Percentiles rank a stretch among this genome's conserved stretches.
Conservation (phyloP, 257 asterid species). For the Mentha longifolia region DNA sequence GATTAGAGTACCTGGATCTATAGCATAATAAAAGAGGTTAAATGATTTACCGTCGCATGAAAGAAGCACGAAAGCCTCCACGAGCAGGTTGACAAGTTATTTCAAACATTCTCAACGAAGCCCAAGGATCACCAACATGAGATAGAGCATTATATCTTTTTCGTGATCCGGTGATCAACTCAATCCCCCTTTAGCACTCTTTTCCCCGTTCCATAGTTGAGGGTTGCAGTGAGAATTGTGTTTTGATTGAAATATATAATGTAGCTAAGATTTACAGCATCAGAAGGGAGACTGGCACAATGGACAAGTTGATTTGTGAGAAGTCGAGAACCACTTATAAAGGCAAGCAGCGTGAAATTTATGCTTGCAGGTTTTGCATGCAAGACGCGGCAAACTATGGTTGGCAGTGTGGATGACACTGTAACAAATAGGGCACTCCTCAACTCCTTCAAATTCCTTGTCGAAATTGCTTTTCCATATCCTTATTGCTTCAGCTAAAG, state of each 20-base stretch:
- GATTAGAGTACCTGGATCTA: background rate
- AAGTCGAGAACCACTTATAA: conserved; percentile 99
- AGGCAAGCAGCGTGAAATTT: conserved; percentile 97
- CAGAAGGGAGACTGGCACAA: conserved; percentile 96
- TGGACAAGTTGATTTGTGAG: conserved; percentile 97
- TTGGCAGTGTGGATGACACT: conserved; percentile 92
- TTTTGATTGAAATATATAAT: background rate
- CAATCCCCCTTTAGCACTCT: background rate
- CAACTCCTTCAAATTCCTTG: conserved; percentile 98
- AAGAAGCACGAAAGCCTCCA: conserved; percentile 20
- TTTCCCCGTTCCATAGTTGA: conserved; percentile 7
- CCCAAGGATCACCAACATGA: conserved; percentile 1
- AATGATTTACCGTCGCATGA: conserved; percentile 27
- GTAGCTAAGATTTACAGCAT: conserved; percentile 35
- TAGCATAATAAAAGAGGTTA: background rate
- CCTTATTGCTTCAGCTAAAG: conserved; percentile 93
- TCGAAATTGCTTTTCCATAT: conserved; percentile 96
- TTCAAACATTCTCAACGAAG: background rate
- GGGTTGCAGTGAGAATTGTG: conserved; percentile 17
- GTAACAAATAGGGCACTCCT: conserved; percentile 98
- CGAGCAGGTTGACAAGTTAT: conserved; percentile 23
- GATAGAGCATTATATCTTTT: background rate
- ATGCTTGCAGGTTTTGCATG: conserved; percentile 99
- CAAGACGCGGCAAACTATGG: conserved; percentile 95
- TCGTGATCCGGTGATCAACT: conserved; percentile 12